Percentiles rank a stretch among this genome's conserved stretches.
Evolutionary conservation across 352 stramenopile genomes (phyloP).

Genomic region (Phytopythium sindhum): DNA sequence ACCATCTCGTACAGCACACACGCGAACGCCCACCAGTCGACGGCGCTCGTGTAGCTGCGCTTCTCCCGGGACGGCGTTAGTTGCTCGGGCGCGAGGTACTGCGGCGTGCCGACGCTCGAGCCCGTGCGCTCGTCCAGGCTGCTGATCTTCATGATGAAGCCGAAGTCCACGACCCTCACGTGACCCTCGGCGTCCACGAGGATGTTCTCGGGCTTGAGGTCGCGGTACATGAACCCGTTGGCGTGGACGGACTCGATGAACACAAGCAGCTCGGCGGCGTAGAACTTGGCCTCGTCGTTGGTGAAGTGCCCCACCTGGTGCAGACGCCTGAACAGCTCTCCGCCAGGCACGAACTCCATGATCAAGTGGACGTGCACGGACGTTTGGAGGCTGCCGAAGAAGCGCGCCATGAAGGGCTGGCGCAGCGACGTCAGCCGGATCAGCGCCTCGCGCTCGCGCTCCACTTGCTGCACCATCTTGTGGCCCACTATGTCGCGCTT

Average conservation of each 20-base stretch:
- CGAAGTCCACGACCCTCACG: conserved; percentile 68
- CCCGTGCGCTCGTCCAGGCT: conserved; percentile 36
- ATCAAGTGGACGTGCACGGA: conserved; percentile 61
- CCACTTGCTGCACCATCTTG: conserved; percentile 57
- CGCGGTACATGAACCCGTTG: conserved; percentile 74
- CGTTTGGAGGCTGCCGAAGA: conserved; percentile 65
- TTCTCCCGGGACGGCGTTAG: conserved; percentile 52
- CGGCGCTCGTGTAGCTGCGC: conserved; percentile 64
- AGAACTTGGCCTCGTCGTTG: conserved; percentile 78
- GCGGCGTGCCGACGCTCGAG: conserved; percentile 57
- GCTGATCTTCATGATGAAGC: conserved; percentile 48
- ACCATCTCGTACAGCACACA: conserved; percentile 84
- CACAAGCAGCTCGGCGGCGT: conserved; percentile 59
- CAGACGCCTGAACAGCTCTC: conserved; percentile 61
- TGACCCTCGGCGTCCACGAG: conserved; percentile 70
- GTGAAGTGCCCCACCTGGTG: conserved; percentile 47
- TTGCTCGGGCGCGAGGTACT: conserved; percentile 75
- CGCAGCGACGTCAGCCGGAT: conserved; percentile 28
- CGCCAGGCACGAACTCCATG: conserved; percentile 64
- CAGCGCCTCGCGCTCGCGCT: conserved; percentile 52
- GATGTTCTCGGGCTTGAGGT: conserved; percentile 91
- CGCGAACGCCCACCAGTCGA: conserved; percentile 86
- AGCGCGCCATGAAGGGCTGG: conserved; percentile 49
- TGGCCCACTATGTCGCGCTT: conserved; percentile 56
- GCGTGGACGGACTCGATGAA: conserved; percentile 52